phyloP scores from a whole-genome alignment of 305 asterid genomes.

The Salvia sclarea region DNA sequence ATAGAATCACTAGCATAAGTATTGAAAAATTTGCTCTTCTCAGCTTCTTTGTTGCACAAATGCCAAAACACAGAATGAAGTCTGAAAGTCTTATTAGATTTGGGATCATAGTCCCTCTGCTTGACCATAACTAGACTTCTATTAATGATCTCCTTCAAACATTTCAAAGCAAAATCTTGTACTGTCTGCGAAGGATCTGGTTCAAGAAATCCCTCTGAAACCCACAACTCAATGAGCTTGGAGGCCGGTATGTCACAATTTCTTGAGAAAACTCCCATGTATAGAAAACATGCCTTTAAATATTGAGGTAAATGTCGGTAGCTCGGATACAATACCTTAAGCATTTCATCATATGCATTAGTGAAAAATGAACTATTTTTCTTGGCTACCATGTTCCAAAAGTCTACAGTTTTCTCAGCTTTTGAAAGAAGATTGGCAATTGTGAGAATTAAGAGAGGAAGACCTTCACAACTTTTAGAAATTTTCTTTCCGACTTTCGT shows the following conservation, averaged over 20 bases:
- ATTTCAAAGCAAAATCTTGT: background rate
- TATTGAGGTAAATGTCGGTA: background rate
- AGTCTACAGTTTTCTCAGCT: background rate
- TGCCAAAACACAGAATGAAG: constrained; percentile 20
- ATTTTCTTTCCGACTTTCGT: constrained; percentile 11
- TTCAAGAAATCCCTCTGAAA: constrained; percentile 11
- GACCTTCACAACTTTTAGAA: constrained; percentile 23
- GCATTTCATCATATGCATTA: background rate
- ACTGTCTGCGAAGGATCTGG: background rate
- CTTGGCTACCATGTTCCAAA: constrained; percentile 15
- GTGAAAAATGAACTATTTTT: background rate
- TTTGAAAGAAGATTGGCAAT: background rate
- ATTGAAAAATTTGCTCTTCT: constrained; percentile 6
- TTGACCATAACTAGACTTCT: constrained; percentile 16
- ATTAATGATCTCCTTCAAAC: background rate
- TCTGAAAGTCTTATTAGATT: background rate
- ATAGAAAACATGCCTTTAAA: background rate
- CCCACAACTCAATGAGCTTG: background rate
- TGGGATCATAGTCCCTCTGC: background rate
- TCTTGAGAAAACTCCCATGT: constrained; percentile 29
- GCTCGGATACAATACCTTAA: background rate
- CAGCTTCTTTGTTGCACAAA: background rate
- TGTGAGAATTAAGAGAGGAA: constrained; percentile 18
- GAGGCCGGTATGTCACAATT: background rate
- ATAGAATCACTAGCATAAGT: background rate